phyloP scores from a whole-genome alignment of 2,329 filamentous ascomycete genomes.

The Penicillium sp. region DNA sequence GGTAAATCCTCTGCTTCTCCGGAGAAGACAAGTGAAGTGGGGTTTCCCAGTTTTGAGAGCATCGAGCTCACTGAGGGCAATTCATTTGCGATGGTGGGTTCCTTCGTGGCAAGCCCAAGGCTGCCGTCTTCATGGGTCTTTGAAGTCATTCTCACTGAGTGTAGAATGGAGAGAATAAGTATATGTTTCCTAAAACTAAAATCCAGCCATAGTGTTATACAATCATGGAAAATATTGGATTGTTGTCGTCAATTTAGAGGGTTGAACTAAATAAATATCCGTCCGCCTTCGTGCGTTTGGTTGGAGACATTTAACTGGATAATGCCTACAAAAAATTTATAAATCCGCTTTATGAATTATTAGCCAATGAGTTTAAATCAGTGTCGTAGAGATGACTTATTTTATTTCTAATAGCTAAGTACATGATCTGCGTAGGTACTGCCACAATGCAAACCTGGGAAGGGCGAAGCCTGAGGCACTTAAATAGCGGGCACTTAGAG shows the following conservation, averaged over 20 bases:
- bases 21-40: constrained; percentile 19
- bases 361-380: not conserved
- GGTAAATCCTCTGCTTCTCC: constrained; percentile 11
- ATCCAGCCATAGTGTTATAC: not conserved
- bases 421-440: too few species aligned
- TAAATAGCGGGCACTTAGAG: not conserved
- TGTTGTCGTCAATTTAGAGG: not conserved
- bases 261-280: not conserved
- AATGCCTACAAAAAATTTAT: too few species aligned
- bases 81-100: constrained; percentile 14
- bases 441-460: not conserved
- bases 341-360: not conserved
- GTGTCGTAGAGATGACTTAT: not conserved
- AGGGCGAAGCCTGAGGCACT: not conserved
- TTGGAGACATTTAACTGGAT: not conserved
- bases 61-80: constrained; percentile 25
- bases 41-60: constrained; percentile 21
- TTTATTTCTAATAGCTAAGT: not conserved
- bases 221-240: not conserved
- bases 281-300: not conserved
- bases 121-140: constrained; percentile 10
- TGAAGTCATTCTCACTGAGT: constrained; percentile 10
- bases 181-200: not conserved
- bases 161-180: not conserved
- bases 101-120: constrained; percentile 1